These are phyloP conservation scores for Penicillium psychrosexuale DNA, from an alignment of 2,329 filamentous ascomycete genomes.

Conservation along the genomic window DNA sequence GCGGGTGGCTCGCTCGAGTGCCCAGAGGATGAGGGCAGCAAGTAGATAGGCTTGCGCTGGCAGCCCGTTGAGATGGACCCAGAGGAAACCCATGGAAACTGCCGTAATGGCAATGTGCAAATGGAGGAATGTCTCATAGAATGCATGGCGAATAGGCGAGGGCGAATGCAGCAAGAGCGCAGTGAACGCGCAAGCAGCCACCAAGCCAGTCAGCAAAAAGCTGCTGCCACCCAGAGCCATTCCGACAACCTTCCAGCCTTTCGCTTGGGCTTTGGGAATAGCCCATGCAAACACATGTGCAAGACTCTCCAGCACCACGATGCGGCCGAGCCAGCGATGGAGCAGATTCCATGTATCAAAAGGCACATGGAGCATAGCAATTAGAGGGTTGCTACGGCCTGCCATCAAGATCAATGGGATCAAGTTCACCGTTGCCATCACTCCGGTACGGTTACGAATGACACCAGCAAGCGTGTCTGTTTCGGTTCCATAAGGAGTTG, in stretches of 20 bases:
- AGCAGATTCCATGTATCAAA: conserved; percentile 55
- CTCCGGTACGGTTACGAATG: conserved; percentile 44
- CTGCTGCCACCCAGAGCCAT: conserved; percentile 29
- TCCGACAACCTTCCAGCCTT: conserved; percentile 37
- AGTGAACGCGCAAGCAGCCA: conserved; percentile 55
- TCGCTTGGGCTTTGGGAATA: conserved; percentile 59
- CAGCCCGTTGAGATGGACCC: conserved; percentile 70
- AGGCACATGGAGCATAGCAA: conserved; percentile 41
- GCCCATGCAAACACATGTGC: conserved; percentile 72
- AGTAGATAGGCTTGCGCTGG: conserved; percentile 73
- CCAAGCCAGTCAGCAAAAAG: conserved; percentile 44
- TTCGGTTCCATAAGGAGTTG: conserved; percentile 40
- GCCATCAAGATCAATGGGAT: conserved; percentile 44
- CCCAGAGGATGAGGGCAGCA: conserved; percentile 73
- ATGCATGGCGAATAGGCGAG: conserved; percentile 76
- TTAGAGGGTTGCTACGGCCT: conserved; percentile 45
- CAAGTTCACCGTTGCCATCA: conserved; percentile 44
- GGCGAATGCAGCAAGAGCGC: conserved; percentile 67
- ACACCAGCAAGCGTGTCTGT: conserved; percentile 35
- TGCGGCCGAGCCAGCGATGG: conserved; percentile 74
- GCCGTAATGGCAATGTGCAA: conserved; percentile 75
- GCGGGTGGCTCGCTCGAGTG: conserved; percentile 64
- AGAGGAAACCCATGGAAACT: conserved; percentile 67
- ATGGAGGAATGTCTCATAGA: conserved; percentile 92
- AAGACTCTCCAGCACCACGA: conserved; percentile 66